Evolutionary conservation across 1,284 basidiomycete species (phyloP).

Genomic region (Leccinum variabile): DNA sequence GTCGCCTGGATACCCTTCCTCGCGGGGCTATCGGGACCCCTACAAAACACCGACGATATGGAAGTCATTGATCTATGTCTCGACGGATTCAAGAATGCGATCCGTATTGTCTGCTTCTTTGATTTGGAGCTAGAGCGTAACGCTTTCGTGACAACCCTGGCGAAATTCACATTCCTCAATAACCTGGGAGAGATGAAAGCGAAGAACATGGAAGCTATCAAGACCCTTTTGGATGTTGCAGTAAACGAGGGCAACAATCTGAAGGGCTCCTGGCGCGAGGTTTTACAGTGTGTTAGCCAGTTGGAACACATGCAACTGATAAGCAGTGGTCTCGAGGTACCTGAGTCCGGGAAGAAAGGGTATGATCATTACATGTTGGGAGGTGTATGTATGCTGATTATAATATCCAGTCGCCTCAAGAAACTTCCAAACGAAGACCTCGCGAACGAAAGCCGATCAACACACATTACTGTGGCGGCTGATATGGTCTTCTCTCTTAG

Average conservation of each 20-base stretch:
- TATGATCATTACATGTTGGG: conserved; percentile 38
- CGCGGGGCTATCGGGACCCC: conserved; percentile 87
- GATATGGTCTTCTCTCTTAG: conserved; percentile 99
- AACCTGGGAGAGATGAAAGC: conserved; percentile 97
- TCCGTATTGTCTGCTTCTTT: conserved; percentile 92
- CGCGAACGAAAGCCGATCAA: conserved; percentile 94
- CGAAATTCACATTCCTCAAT: conserved; percentile 95
- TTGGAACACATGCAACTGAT: conserved; percentile 97
- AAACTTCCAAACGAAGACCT: conserved; percentile 89
- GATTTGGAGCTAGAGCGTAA: conserved; percentile 94
- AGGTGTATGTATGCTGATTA: conserved; percentile 9
- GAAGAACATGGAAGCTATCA: conserved; percentile 99
- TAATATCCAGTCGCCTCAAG: conserved; percentile 50
- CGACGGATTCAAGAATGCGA: conserved; percentile 92
- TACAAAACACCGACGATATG: conserved; percentile 91
- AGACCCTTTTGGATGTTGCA: conserved; percentile 88
- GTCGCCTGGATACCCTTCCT: conserved; percentile 97
- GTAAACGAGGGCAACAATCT: conserved; percentile 93
- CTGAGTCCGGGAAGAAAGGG: conserved; percentile 81
- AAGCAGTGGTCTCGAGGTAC: conserved; percentile 80
- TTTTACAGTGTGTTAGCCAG: conserved; percentile 94
- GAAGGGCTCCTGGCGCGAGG: conserved; percentile 94
- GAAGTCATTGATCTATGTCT: conserved; percentile 91
- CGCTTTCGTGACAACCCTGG: conserved; percentile 96
- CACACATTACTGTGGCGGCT: conserved; percentile 97